Evolutionary conservation across 2,329 filamentous ascomycete species (phyloP).

Genomic region (Penicillium palitans): DNA sequence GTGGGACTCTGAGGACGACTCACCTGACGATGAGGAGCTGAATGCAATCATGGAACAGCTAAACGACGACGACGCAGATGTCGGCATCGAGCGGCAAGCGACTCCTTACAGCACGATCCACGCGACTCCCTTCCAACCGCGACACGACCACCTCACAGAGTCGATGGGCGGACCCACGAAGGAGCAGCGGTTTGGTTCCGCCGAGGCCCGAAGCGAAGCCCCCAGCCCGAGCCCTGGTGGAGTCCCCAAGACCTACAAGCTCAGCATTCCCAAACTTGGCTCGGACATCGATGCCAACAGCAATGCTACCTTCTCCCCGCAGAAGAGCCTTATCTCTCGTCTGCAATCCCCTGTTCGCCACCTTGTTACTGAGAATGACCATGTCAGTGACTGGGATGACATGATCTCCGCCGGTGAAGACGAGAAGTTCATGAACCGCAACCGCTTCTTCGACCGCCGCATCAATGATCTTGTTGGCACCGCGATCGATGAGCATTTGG

Average conservation of each 20-base stretch:
- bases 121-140: conserved; percentile 10
- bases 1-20: conserved; percentile 33
- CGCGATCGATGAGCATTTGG: conserved; percentile 72
- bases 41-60: conserved; percentile 90
- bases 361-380: conserved; percentile 61
- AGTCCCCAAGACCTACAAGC: conserved; percentile 49
- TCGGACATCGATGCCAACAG: conserved; percentile 39
- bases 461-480: conserved; percentile 83
- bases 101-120: conserved; percentile 31
- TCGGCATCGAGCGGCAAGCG: conserved; percentile 67
- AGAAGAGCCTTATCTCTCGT: conserved; percentile 63
- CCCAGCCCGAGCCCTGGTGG: conserved; percentile 71
- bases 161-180: conserved; percentile 53
- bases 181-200: conserved; percentile 53
- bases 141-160: conserved; percentile 26
- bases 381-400: conserved; percentile 89
- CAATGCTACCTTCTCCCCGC: conserved; percentile 55
- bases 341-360: conserved; percentile 59
- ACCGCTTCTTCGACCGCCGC: conserved; percentile 85
- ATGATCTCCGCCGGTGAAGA: conserved; percentile 80
- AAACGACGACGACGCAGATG: conserved; percentile 68
- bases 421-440: conserved; percentile 75
- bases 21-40: conserved; percentile 65
- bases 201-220: conserved; percentile 63
- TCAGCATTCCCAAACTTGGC: conserved; percentile 44